Evolutionary conservation across 1,284 basidiomycete genomes (phyloP), one percentile per base, ranked within the genome.

Genomic region (Mycena sp.): DNA sequence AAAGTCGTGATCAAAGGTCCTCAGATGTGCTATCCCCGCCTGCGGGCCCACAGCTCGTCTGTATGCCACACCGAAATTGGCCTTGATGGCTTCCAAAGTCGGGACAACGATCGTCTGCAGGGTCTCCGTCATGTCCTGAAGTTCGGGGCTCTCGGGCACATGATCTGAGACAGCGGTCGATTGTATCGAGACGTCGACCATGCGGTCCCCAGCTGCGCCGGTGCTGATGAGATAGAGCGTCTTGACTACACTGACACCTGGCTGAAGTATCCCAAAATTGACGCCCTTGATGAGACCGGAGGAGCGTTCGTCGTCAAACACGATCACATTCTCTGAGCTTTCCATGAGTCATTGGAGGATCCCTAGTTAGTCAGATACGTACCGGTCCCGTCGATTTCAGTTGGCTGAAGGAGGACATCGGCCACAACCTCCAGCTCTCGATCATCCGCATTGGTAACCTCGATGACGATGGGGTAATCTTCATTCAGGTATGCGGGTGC

Each of bases 401-500:
- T 85, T 3, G 94, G 93, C 63, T 95, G 93, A 35, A 96, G 74
- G 50, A 95, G 80, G 2, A 92, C 84, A 63, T 93, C 91, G 7
- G 94, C 78, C 4, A 82, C 75, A n/a, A 93, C 76, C 6, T 90
- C 85, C 21, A 96, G 75, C 21, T 86, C 82, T 19, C 86, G 80
- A 28, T 85, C 84, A 72, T 96, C 94, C 4, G 78, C 71, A 71
- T 94, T 95, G 6, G 78, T 84, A 14, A 95, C 81, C 40, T 85
- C 80, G 38, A 96, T 79, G 17, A 74, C 73, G 64, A 96, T 87
- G 0, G 90, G 87, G 70, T 91, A 91, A 38, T 85, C 81, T 73
- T 96, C 95, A 62, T 90, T 88, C 25, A 95, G 75, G 74, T 90
- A 93, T 0, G 93, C 93, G 0, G 90, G 88, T 0, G 82, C 75